Conservation (phyloP, 768 basidiomycete genomes). For the Tulasnella sp. region DNA sequence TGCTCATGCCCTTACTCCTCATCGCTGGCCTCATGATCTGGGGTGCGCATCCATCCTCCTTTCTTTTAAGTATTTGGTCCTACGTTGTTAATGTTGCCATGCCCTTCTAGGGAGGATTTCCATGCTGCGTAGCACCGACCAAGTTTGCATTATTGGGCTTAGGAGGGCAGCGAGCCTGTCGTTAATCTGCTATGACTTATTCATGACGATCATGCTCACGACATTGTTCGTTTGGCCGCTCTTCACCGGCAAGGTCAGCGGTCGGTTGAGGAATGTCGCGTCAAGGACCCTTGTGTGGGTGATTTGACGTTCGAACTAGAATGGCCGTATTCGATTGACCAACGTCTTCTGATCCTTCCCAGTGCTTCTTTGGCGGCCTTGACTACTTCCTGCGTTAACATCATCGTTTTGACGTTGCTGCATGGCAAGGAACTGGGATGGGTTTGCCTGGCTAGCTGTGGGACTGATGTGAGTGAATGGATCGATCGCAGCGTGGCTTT, state of each 20-base stretch:
- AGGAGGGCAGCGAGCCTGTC: slow-evolving; percentile 10
- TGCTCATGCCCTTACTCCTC: slow-evolving; percentile 8
- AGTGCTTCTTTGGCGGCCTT: slow-evolving; percentile 18
- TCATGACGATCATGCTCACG: slow-evolving; percentile 18
- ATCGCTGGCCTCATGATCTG: slow-evolving; percentile 9
- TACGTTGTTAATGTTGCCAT: background rate
- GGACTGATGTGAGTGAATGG: background rate
- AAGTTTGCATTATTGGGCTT: slow-evolving; percentile 17
- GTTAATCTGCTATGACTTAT: slow-evolving; percentile 18
- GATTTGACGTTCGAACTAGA: no score
- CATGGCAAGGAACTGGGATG: slow-evolving; percentile 21
- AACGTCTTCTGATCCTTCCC: background rate
- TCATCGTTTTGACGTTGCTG: slow-evolving; percentile 20
- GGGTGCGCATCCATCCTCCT: slow-evolving; percentile 6
- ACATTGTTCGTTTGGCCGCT: slow-evolving; percentile 19
- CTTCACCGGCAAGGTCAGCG: background rate
- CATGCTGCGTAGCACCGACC: slow-evolving; percentile 9
- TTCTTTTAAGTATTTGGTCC: background rate
- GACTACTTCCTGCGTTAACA: slow-evolving; percentile 21
- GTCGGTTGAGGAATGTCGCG: slow-evolving; percentile 8
- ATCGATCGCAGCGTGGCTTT: background rate
- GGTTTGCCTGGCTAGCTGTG: slow-evolving; percentile 20
- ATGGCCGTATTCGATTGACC: background rate
- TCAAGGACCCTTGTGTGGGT: slow-evolving; percentile 15
- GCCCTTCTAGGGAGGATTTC: slow-evolving; percentile 6